Percentiles rank a stretch among this genome's conserved stretches.
phyloP scores from a whole-genome alignment of 129 eudicot species.

The Dittrichia graveolens region DNA sequence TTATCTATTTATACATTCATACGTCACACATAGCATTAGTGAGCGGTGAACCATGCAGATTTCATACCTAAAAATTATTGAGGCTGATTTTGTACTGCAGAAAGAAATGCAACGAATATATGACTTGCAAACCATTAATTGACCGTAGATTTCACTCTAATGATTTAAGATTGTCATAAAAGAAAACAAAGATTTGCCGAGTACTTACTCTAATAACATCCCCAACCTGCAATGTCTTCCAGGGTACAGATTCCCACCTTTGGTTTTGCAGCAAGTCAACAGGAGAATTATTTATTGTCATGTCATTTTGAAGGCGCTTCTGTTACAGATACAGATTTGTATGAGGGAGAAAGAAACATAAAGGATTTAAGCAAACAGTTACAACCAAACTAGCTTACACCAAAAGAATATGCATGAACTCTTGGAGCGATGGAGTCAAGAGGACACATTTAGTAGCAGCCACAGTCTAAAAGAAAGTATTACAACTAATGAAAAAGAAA shows the following conservation, averaged over 20 bases:
- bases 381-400: conserved; percentile 1
- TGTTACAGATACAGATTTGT: conserved; percentile 38
- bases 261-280: conserved; percentile 75
- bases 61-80: not conserved
- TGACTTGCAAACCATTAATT: conserved; percentile 17
- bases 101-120: not conserved
- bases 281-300: conserved; percentile 72
- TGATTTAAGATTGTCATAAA: not conserved
- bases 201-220: conserved; percentile 80
- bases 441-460: conserved; percentile 15
- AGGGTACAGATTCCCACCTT: conserved; percentile 70
- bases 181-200: not conserved
- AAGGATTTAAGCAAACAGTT: not conserved
- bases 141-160: conserved; percentile 18
- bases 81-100: no score
- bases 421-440: not conserved
- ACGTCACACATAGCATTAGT: not conserved
- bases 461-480: not conserved
- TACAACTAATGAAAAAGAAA: not conserved
- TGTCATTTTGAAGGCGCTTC: conserved; percentile 93
- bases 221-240: conserved; percentile 93
- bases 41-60: not conserved
- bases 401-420: not conserved
- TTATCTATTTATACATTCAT: not conserved
- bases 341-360: conserved; percentile 7